Conservation (phyloP, 495 filamentous ascomycete genomes). For the Aspergillus biplanus region DNA sequence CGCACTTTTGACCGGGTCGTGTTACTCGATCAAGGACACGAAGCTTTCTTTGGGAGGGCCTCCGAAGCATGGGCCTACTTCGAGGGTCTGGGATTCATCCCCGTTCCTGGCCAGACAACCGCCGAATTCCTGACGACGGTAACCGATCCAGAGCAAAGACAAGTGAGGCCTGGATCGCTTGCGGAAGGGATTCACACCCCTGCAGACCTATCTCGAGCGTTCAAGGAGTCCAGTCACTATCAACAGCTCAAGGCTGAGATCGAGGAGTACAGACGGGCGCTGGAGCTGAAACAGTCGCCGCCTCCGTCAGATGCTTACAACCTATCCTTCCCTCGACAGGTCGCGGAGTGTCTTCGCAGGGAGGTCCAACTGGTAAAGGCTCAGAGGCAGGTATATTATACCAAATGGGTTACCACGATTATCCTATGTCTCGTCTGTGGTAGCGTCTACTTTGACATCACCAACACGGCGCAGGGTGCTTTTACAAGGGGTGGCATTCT, state of each 20-base stretch:
- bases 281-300: not conserved
- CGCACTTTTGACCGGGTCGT: conserved; percentile 67
- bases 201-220: not conserved
- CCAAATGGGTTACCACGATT: conserved; percentile 10
- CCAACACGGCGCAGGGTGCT: conserved; percentile 34
- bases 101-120: conserved; percentile 65
- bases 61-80: conserved; percentile 66
- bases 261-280: not conserved
- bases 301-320: not conserved
- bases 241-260: conserved; percentile 32
- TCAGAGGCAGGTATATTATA: conserved; percentile 8
- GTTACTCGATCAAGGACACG: conserved; percentile 62
- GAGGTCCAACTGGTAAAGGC: conserved; percentile 10
- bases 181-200: conserved; percentile 1
- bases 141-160: conserved; percentile 68
- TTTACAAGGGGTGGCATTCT: conserved; percentile 56
- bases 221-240: conserved; percentile 2
- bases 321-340: not conserved
- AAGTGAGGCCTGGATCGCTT: conserved; percentile 55
- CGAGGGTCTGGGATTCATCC: conserved; percentile 64
- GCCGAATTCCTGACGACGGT: conserved; percentile 71
- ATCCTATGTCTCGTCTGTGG: conserved; percentile 11
- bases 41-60: conserved; percentile 60
- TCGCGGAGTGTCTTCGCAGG: conserved; percentile 1
- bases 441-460: conserved; percentile 14